Evolutionary conservation across 2,329 filamentous ascomycete genomes (phyloP).

Genomic region (Davidsoniella australis): DNA sequence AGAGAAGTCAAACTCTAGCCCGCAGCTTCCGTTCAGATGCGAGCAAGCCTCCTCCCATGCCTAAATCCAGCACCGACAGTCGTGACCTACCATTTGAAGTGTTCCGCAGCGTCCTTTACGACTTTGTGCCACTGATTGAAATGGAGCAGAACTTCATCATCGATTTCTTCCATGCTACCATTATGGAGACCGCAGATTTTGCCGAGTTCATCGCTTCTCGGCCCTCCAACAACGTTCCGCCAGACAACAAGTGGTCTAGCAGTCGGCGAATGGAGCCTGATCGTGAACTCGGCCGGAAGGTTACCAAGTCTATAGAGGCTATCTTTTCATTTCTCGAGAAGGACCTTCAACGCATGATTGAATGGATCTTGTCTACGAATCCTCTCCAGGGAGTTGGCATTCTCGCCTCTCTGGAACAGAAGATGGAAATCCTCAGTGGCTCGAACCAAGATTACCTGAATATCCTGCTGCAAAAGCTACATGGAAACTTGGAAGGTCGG

Average conservation of each 20-base stretch:
- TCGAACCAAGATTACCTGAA: conserved; percentile 88
- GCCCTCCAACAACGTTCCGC: conserved; percentile 11
- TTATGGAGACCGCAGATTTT: conserved; percentile 66
- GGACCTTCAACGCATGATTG: conserved; percentile 63
- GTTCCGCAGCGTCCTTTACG: conserved; percentile 63
- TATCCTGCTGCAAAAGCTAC: conserved; percentile 61
- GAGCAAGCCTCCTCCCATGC: conserved; percentile 30
- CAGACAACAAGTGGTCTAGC: conserved; percentile 14
- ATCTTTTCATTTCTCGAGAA: conserved; percentile 68
- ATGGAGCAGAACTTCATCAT: conserved; percentile 95
- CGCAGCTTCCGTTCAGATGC: conserved; percentile 55
- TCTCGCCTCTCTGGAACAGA: conserved; percentile 62
- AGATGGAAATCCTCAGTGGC: conserved; percentile 62
- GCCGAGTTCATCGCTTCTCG: conserved; percentile 53
- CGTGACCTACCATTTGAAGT: conserved; percentile 62
- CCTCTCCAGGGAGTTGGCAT: conserved; percentile 80
- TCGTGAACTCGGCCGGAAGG: conserved; percentile 64
- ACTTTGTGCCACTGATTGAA: conserved; percentile 65
- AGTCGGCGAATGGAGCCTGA: conserved; percentile 61
- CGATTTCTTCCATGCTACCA: conserved; percentile 94
- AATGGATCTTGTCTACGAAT: conserved; percentile 69
- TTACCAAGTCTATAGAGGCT: conserved; percentile 77
- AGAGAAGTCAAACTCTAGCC: conserved; percentile 75
- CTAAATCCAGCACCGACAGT: conserved; percentile 31
- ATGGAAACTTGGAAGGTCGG: conserved; percentile 53